Evolutionary conservation across 164 flowering plant species (phyloP).

Genomic region (Liquidambar formosana): DNA sequence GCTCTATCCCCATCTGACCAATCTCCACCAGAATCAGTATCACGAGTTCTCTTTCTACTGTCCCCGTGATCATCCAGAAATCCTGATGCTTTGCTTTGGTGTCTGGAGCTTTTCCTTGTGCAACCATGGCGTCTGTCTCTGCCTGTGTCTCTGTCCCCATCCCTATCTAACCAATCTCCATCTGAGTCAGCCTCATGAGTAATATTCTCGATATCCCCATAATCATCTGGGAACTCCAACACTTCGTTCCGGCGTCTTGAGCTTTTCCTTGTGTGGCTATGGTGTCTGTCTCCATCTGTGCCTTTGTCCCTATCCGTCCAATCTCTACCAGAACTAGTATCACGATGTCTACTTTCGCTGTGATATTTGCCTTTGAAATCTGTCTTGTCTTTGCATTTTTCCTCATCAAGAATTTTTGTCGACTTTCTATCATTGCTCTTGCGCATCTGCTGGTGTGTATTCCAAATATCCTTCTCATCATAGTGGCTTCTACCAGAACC

Average conservation of each 20-base stretch:
- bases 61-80: slow-evolving; percentile 1
- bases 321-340: slow-evolving; percentile 13
- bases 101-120: slow-evolving; percentile 13
- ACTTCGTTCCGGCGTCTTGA: slow-evolving; percentile 2
- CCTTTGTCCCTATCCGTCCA: slow-evolving; percentile 4
- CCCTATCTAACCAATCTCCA: slow-evolving; percentile 5
- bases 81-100: background rate
- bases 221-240: background rate
- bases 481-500: slow-evolving; percentile 24
- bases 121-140: background rate
- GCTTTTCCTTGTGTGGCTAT: slow-evolving; percentile 2
- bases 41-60: background rate
- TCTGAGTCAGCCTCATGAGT: background rate
- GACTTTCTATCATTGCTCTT: slow-evolving; percentile 18
- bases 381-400: slow-evolving; percentile 6
- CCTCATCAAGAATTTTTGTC: slow-evolving; percentile 14
- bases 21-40: slow-evolving; percentile 22
- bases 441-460: slow-evolving; percentile 9
- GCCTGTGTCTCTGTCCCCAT: slow-evolving; percentile 1
- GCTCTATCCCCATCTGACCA: slow-evolving; percentile 12
- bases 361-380: slow-evolving; percentile 7
- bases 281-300: background rate
- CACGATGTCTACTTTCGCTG: slow-evolving; percentile 8
- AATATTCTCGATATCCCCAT: background rate
- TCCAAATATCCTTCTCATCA: slow-evolving; percentile 15